Conservation (phyloP, 352 stramenopile species). For the Saprolegnia diclina region DNA sequence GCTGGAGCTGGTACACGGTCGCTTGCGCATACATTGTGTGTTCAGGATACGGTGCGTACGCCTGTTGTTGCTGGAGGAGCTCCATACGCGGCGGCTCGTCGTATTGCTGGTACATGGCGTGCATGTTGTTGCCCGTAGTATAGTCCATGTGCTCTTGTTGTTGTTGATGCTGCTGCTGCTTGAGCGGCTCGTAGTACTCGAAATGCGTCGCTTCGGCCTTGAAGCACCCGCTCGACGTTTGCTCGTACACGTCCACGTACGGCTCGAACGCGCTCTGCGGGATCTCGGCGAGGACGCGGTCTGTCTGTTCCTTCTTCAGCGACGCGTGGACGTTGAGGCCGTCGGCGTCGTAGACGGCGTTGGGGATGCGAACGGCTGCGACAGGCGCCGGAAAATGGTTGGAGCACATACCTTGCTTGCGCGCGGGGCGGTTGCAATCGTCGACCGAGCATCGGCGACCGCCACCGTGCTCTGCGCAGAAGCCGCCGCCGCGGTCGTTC, state of each 20-base stretch:
- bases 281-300: background rate
- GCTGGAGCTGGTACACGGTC: background rate
- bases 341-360: background rate
- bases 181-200: background rate
- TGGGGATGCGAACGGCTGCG: background rate
- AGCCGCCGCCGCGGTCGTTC: constrained; percentile 80
- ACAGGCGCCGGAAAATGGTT: constrained; percentile 40
- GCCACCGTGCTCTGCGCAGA: constrained; percentile 79
- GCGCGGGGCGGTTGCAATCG: constrained; percentile 73
- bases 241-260: constrained; percentile 8
- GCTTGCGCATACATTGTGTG: background rate
- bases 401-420: constrained; percentile 84
- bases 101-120: background rate
- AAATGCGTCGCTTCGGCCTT: background rate
- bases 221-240: background rate
- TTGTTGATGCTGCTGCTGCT: background rate
- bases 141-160: background rate
- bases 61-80: background rate
- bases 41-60: background rate
- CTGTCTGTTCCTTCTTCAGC: background rate
- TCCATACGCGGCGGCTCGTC: background rate
- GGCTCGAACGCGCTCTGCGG: constrained; percentile 3
- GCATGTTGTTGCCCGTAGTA: background rate
- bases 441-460: constrained; percentile 73
- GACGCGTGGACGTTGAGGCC: background rate